phyloP scores from a whole-genome alignment of 306 rosid genomes.

The Comarum palustre region DNA sequence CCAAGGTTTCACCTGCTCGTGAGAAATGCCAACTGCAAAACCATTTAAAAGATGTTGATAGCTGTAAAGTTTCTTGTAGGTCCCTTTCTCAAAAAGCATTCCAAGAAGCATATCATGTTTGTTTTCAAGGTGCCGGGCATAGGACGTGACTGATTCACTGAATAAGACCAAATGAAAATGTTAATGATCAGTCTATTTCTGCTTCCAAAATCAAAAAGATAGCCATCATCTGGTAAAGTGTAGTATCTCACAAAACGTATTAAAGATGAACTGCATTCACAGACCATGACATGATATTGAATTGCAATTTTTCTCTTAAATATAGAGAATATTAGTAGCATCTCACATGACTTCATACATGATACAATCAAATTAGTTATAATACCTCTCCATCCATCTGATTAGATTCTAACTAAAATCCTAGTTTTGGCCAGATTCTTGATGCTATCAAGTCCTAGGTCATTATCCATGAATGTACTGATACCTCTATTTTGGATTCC shows the following conservation, averaged over 20 bases:
- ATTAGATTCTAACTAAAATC: not conserved
- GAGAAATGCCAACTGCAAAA: conserved; percentile 86
- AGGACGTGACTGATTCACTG: conserved; percentile 79
- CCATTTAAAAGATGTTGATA: conserved; percentile 96
- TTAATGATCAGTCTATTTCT: conserved; percentile 4
- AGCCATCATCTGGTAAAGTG: not conserved
- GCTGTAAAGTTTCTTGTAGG: conserved; percentile 81
- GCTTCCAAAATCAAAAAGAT: not conserved
- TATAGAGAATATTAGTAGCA: not conserved
- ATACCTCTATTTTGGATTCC: not conserved
- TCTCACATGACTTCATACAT: not conserved
- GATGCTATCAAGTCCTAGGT: not conserved
- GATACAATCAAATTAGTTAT: not conserved
- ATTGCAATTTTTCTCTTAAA: not conserved
- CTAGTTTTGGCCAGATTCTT: not conserved
- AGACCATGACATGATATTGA: not conserved
- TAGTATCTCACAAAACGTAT: not conserved
- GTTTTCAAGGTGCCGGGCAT: conserved; percentile 82
- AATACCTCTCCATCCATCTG: not conserved
- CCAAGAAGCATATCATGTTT: conserved; percentile 94
- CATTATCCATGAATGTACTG: not conserved
- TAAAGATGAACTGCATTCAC: not conserved
- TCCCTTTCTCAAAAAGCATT: conserved; percentile 73
- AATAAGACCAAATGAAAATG: conserved; percentile 24
- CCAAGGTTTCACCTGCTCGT: conserved; percentile 80